phyloP scores from a whole-genome alignment of 768 basidiomycete species.

The Leccinum rimulosum region DNA sequence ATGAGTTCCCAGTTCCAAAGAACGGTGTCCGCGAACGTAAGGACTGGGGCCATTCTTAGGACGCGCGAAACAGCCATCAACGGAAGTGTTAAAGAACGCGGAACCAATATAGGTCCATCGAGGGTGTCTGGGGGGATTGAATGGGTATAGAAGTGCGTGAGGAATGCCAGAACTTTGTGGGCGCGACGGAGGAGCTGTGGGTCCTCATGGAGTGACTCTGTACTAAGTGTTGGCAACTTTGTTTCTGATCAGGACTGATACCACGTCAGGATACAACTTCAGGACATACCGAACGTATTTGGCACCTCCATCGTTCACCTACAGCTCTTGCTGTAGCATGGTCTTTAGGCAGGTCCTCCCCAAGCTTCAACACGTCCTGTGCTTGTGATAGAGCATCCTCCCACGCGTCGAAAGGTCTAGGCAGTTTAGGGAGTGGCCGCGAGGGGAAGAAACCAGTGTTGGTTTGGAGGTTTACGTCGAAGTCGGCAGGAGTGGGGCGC shows the following conservation, averaged over 20 bases:
- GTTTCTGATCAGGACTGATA: constrained; percentile 11
- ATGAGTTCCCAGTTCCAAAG: constrained; percentile 84
- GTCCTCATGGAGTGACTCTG: constrained; percentile 49
- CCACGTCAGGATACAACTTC: constrained; percentile 4
- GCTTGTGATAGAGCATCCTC: constrained; percentile 63
- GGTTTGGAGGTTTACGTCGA: constrained; percentile 45
- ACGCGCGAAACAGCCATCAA: constrained; percentile 70
- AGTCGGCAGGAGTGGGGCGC: constrained; percentile 42
- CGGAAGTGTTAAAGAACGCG: constrained; percentile 74
- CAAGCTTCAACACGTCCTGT: constrained; percentile 50
- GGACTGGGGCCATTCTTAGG: constrained; percentile 86
- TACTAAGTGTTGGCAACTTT: constrained; percentile 73
- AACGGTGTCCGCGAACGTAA: constrained; percentile 95
- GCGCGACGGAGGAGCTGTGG: constrained; percentile 73
- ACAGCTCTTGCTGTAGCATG: constrained; percentile 46
- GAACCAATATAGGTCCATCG: constrained; percentile 53
- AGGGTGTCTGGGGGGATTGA: constrained; percentile 51
- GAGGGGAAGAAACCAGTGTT: constrained; percentile 85
- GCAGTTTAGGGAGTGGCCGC: constrained; percentile 55
- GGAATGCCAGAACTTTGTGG: constrained; percentile 85
- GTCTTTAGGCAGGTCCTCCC: constrained; percentile 51
- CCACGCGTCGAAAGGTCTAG: constrained; percentile 60
- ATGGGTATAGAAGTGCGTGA: constrained; percentile 89
- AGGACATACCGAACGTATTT: constrained; percentile 58
- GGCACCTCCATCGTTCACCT: constrained; percentile 68